phyloP scores from a whole-genome alignment of 2,329 filamentous ascomycete species.

The Cercospora sojina region DNA sequence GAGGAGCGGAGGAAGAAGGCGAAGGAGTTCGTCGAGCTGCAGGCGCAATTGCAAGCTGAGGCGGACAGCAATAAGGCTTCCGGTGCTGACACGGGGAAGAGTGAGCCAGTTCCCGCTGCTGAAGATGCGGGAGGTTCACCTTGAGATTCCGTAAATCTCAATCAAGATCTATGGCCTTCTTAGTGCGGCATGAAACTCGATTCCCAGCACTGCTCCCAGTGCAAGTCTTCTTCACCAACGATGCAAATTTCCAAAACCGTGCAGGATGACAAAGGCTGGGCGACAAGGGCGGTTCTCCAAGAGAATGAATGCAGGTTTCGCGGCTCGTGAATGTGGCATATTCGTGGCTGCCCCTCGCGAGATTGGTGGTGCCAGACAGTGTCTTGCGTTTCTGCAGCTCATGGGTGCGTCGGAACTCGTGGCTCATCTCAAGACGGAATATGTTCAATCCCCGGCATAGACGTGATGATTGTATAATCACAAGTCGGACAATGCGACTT shows the following conservation, averaged over 20 bases:
- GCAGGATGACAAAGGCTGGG: background rate
- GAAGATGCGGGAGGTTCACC: background rate
- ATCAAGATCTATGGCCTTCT: background rate
- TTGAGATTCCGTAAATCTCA: background rate
- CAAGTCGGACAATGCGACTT: constrained; percentile 27
- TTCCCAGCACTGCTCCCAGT: background rate
- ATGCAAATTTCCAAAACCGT: background rate
- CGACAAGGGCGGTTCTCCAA: too few species aligned
- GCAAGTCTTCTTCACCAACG: background rate
- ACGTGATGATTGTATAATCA: constrained; percentile 20
- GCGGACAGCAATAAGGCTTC: constrained; percentile 37
- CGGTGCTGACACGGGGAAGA: background rate
- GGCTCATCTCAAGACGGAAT: background rate
- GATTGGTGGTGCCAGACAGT: background rate
- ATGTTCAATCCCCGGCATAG: constrained; percentile 23
- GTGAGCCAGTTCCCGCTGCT: background rate
- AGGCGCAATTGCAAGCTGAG: constrained; percentile 24
- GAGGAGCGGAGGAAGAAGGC: constrained; percentile 16
- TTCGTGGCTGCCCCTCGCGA: too few species aligned
- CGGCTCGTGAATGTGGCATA: background rate
- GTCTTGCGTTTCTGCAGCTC: background rate
- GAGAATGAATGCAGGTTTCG: background rate
- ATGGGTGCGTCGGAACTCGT: too few species aligned
- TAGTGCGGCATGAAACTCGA: background rate
- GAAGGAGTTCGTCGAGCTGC: constrained; percentile 18